Conservation (phyloP, 176 grass and related monocot species). For the Stipa capillata region DNA sequence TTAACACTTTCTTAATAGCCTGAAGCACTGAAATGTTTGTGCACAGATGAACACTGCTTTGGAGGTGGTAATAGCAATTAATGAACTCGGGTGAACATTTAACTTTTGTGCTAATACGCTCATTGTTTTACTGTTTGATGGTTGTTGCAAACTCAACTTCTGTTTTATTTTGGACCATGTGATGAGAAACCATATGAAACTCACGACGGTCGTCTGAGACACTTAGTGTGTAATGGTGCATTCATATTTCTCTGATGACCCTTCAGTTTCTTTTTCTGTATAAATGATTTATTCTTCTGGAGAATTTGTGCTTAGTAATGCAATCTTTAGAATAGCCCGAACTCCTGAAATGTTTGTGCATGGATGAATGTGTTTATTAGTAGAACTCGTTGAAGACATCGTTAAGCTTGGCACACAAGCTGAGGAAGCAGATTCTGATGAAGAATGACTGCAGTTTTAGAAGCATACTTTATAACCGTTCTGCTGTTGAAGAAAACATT, state of each 20-base stretch:
- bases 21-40: neutral
- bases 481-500: too few relatives aligned
- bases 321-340: too few relatives aligned
- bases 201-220: constrained; percentile 65
- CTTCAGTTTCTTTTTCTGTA: neutral
- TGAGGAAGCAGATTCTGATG: too few relatives aligned
- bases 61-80: neutral
- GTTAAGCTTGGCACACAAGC: too few relatives aligned
- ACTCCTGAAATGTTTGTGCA: too few relatives aligned
- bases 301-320: too few relatives aligned
- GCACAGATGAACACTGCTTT: neutral
- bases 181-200: constrained; percentile 32
- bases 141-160: neutral
- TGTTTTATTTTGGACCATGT: constrained; percentile 20
- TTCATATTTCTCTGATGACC: constrained; percentile 54
- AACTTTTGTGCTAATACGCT: neutral
- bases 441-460: too few relatives aligned
- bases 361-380: too few relatives aligned
- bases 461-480: too few relatives aligned
- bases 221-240: constrained; percentile 64
- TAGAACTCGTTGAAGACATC: too few relatives aligned
- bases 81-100: too few relatives aligned
- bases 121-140: neutral
- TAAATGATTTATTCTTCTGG: neutral
- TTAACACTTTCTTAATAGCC: neutral